A percentile compares a stretch with the other conserved stretches of the same genome.
These are phyloP conservation scores for Quercus phellos DNA, from an alignment of 331 rosid species.

Conservation along the genomic window DNA sequence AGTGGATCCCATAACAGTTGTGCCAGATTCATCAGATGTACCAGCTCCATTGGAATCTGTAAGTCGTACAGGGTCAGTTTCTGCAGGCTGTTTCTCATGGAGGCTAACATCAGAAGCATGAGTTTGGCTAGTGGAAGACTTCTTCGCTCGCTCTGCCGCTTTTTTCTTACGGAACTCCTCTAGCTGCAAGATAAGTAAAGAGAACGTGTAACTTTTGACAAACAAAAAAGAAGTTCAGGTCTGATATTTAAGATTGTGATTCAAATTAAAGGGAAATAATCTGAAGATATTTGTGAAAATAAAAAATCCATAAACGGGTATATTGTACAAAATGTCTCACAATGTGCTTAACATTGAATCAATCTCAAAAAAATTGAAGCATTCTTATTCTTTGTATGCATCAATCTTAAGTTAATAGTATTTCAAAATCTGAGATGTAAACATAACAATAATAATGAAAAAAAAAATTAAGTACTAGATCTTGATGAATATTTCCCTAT, in stretches of 20 bases:
- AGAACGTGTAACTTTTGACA: conserved; percentile 8
- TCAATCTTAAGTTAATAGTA: neutral
- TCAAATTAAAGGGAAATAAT: neutral
- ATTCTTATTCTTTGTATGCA: neutral
- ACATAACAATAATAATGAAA: neutral
- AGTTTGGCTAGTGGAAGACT: conserved; percentile 40
- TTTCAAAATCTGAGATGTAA: neutral
- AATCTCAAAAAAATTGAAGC: neutral
- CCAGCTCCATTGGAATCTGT: conserved; percentile 59
- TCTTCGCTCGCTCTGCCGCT: conserved; percentile 79
- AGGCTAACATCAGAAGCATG: conserved; percentile 40
- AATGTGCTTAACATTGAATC: neutral
- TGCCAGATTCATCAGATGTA: conserved; percentile 51
- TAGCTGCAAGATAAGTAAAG: conserved; percentile 49
- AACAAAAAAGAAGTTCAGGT: neutral
- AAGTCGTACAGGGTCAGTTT: conserved; percentile 53
- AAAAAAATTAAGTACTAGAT: neutral
- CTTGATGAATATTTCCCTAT: neutral
- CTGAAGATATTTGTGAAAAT: neutral
- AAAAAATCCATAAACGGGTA: neutral
- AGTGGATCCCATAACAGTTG: conserved; percentile 33
- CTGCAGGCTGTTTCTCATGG: conserved; percentile 53
- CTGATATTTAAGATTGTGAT: neutral
- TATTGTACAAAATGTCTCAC: neutral
- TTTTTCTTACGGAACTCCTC: conserved; percentile 96